These are phyloP conservation scores for Termitomyces sp. DNA, from an alignment of 768 basidiomycete genomes.

Conservation along the genomic window DNA sequence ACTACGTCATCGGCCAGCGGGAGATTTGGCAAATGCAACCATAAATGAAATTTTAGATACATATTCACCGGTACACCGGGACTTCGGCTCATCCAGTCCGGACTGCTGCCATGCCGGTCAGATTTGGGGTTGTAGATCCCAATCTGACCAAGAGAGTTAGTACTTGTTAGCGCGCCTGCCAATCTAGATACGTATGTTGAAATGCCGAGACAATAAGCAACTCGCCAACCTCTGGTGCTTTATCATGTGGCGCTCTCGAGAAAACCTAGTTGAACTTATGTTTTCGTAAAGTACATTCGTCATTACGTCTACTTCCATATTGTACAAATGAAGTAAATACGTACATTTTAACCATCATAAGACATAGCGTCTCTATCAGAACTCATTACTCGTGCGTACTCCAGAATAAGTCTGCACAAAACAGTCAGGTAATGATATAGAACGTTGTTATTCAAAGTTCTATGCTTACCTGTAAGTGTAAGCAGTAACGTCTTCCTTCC, in stretches of 20 bases:
- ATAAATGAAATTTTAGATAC: constrained; percentile 1
- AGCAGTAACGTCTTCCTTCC: constrained; percentile 42
- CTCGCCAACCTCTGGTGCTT: neutral
- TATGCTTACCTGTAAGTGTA: constrained; percentile 38
- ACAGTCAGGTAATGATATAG: neutral
- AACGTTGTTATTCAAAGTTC: neutral
- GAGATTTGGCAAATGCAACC: constrained; percentile 3
- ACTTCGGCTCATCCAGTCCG: neutral
- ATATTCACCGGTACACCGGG: neutral
- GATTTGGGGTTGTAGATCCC: neutral
- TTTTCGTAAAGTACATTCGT: neutral
- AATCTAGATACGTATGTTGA: too few relatives aligned
- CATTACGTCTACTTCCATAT: neutral
- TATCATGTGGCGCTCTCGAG: neutral
- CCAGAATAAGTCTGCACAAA: constrained; percentile 19
- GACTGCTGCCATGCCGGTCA: neutral
- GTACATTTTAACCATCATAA: constrained; percentile 10
- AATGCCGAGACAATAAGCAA: too few relatives aligned
- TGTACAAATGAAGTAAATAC: constrained; percentile 17
- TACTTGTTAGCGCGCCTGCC: too few relatives aligned
- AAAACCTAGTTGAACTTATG: too few relatives aligned
- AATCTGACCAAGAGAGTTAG: neutral
- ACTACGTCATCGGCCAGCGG: constrained; percentile 5
- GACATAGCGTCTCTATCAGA: constrained; percentile 23
- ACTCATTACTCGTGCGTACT: constrained; percentile 25